Percentiles rank a stretch among this genome's conserved stretches.
phyloP scores from a whole-genome alignment of 306 rosid genomes.

The Casuarina cunninghamiana region DNA sequence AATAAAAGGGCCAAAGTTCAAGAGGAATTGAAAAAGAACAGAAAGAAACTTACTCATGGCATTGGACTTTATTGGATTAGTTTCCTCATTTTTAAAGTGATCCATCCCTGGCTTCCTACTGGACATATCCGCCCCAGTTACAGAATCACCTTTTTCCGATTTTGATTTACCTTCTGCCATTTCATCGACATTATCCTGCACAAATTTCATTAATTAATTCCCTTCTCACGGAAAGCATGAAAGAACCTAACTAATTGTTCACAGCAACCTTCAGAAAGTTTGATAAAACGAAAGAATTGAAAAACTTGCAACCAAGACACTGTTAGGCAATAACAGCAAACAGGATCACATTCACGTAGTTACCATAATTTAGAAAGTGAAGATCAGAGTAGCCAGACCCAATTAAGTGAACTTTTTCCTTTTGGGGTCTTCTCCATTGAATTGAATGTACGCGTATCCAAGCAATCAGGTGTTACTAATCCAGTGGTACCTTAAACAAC shows the following conservation, averaged over 20 bases:
- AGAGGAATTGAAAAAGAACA: slow-evolving; percentile 13
- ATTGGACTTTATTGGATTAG: slow-evolving; percentile 67
- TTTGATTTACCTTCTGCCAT: slow-evolving; percentile 41
- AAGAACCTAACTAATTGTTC: neutral
- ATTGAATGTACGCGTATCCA: neutral
- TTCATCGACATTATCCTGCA: slow-evolving; percentile 53
- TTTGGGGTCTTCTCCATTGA: neutral
- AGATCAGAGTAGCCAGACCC: neutral
- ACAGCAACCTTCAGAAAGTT: slow-evolving; percentile 5
- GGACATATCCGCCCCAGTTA: slow-evolving; percentile 23
- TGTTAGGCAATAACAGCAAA: neutral
- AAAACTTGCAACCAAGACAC: neutral
- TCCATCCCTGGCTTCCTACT: slow-evolving; percentile 60
- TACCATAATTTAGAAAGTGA: neutral
- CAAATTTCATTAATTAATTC: slow-evolving; percentile 27
- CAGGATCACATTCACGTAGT: neutral
- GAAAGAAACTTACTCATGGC: slow-evolving; percentile 76
- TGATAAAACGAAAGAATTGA: neutral
- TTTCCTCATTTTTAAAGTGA: slow-evolving; percentile 65
- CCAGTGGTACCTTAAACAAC: neutral
- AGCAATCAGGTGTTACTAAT: neutral
- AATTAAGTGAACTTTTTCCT: neutral
- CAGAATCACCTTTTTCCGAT: slow-evolving; percentile 43
- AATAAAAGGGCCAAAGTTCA: neutral
- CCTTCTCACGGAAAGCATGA: slow-evolving; percentile 10